Conservation (phyloP, 176 grass and related monocot genomes). For the Echinochloa phyllopogon region DNA sequence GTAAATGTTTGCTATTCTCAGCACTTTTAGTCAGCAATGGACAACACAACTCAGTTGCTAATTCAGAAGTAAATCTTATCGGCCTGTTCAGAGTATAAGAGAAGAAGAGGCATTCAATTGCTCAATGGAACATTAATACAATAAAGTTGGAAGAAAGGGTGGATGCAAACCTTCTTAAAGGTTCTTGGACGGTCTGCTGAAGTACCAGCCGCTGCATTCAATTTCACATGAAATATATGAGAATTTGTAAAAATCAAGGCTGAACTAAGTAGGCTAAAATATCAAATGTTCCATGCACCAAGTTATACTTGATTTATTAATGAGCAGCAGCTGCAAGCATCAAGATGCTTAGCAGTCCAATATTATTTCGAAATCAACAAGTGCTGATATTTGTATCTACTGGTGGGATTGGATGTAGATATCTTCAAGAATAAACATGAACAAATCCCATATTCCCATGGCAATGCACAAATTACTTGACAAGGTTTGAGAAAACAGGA, state of each 20-base stretch:
- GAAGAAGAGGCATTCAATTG: background rate
- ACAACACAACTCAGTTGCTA: background rate
- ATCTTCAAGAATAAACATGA: background rate
- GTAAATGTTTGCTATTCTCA: background rate
- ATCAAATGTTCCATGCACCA: background rate
- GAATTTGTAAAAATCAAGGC: background rate
- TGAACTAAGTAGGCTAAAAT: background rate
- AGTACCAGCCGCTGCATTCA: slow-evolving; percentile 72
- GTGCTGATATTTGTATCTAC: background rate
- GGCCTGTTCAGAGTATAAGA: background rate
- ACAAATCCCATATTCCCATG: background rate
- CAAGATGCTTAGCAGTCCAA: background rate
- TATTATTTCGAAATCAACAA: background rate
- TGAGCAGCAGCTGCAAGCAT: background rate
- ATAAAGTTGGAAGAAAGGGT: background rate
- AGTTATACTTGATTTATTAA: background rate
- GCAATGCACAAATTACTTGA: background rate
- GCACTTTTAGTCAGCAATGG: background rate
- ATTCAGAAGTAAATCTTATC: background rate
- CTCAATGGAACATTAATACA: background rate
- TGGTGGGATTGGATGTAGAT: background rate
- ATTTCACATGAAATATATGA: slow-evolving; percentile 36
- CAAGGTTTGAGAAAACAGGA: background rate
- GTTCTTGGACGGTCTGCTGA: slow-evolving; percentile 61
- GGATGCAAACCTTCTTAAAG: slow-evolving; percentile 61